These are phyloP conservation scores for Graphilbum ipis-grandicollis DNA, from an alignment of 2,329 filamentous ascomycete genomes.

Conservation along the genomic window DNA sequence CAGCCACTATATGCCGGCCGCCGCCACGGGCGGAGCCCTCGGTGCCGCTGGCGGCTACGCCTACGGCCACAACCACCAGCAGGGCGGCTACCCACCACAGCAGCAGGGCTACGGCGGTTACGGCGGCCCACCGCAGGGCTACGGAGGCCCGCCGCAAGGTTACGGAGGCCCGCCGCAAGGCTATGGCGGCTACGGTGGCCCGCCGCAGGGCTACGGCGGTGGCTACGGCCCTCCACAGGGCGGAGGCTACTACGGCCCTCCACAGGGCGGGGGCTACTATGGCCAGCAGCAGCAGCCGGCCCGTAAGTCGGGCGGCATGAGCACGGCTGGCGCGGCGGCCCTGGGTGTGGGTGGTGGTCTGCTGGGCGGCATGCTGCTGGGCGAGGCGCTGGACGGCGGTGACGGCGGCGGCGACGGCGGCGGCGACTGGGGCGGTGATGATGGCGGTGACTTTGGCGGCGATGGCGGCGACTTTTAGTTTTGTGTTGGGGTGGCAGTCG, in stretches of 20 bases:
- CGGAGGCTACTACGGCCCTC: constrained; percentile 11
- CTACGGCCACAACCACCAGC: neutral
- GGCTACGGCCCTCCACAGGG: constrained; percentile 5
- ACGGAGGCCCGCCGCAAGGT: constrained; percentile 6
- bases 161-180: constrained; percentile 13
- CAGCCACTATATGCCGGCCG: neutral
- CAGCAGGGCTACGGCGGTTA: constrained; percentile 12
- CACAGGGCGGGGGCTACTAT: constrained; percentile 2
- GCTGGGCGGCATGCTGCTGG: constrained; percentile 59
- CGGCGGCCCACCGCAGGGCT: constrained; percentile 2
- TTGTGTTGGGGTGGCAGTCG: too few relatives aligned
- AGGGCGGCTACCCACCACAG: constrained; percentile 1
- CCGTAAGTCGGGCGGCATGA: constrained; percentile 27
- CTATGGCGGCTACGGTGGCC: constrained; percentile 19
- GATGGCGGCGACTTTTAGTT: constrained; percentile 17
- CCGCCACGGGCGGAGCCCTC: neutral
- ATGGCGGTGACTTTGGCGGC: constrained; percentile 17
- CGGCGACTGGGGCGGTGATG: constrained; percentile 15
- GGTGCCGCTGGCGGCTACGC: neutral
- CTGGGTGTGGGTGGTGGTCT: constrained; percentile 69
- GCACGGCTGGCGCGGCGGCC: constrained; percentile 56
- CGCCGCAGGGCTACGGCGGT: constrained; percentile 16
- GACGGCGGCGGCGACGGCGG: constrained; percentile 17
- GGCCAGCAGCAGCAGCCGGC: constrained; percentile 8
- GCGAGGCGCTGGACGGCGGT: constrained; percentile 45